Base-by-base conservation (phyloP, 306 rosid species). In the Lablab purpureus region DNA sequence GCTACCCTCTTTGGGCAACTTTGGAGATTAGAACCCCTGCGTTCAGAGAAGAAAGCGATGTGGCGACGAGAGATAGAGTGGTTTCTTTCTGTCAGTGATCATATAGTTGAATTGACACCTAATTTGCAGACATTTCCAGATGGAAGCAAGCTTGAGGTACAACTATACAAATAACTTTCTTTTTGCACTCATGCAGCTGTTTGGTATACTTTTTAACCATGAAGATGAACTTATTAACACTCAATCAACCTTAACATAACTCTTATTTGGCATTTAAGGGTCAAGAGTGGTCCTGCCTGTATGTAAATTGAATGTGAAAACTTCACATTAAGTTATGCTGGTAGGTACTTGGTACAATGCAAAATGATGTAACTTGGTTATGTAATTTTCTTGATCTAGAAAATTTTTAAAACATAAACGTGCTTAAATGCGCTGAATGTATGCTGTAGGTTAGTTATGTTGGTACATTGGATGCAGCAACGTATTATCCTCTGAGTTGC, bases 61-160 rank as follows among this genome's bases (percentile, higher is more conserved):
- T 94, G 99, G 99, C 65, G 84, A 75, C 84, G 97, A 81, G 99
- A 94, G 80, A 92, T 94, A 89, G 93, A 86, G 50, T 92, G 93
- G 93, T 75, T 94, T 84, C 89, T 94, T 25, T 89, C 90, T 67
- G 95, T 94, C 49, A 94, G 97, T 59, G 93, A 92, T 80, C 90
- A 91, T 85, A 92, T 94, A 7, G 97, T 94, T 10, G 97, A 94
- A 78, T 41, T 94, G 75, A 84, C 68, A 15, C 99, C 99, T 30
- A 78, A 86, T 40, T 91, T 91, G 94, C 99, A 94, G 75, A 89
- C 93, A 50, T 91, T 85, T 83, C 90, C 99, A 0, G 97, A 91
- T 73, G 99, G 97, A 64, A 89, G 84, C 89, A 92, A 87, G 72
- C 88, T 91, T 30, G 99, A 94, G 95, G 99, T 94, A 77, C 67